Conservation (phyloP, 192 early-diverging fungal species). For the Podila horticola region DNA sequence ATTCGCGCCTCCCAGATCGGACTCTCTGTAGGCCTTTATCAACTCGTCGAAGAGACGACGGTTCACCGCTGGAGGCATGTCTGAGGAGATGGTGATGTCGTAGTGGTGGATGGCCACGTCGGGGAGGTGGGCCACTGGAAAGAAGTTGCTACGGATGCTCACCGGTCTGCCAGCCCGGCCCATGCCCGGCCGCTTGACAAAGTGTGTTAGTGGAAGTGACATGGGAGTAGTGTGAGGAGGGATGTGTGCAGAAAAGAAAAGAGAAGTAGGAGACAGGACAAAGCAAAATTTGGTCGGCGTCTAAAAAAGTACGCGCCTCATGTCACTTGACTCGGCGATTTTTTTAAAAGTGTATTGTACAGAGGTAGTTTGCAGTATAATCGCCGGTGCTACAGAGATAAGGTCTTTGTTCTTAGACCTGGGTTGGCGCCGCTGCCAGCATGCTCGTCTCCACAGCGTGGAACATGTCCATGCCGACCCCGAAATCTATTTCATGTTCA, state of each 20-base stretch:
- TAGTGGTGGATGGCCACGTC: conserved; percentile 82
- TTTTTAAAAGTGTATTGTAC: too few relatives aligned
- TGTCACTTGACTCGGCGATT: too few relatives aligned
- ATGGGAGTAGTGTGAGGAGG: too few relatives aligned
- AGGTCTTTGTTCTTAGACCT: neutral
- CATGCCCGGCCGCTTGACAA: conserved; percentile 52
- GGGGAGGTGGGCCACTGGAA: conserved; percentile 73
- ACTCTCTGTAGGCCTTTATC: conserved; percentile 58
- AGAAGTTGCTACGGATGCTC: conserved; percentile 75
- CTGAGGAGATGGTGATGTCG: conserved; percentile 80
- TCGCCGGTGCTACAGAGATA: too few relatives aligned
- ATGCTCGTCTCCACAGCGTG: conserved; percentile 16
- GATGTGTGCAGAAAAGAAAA: too few relatives aligned
- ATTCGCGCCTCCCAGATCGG: conserved; percentile 63
- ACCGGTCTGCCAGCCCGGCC: conserved; percentile 57
- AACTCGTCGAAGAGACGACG: conserved; percentile 72
- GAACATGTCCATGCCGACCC: conserved; percentile 47
- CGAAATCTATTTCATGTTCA: conserved; percentile 16
- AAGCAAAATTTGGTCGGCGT: too few relatives aligned
- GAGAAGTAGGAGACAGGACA: too few relatives aligned
- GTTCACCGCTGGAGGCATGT: conserved; percentile 80
- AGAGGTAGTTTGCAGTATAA: too few relatives aligned
- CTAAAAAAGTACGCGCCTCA: too few relatives aligned
- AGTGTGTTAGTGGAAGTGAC: conserved; percentile 27
- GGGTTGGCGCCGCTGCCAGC: neutral